phyloP scores from a whole-genome alignment of 441 rosid genomes.

The Gossypium schwendimanii region DNA sequence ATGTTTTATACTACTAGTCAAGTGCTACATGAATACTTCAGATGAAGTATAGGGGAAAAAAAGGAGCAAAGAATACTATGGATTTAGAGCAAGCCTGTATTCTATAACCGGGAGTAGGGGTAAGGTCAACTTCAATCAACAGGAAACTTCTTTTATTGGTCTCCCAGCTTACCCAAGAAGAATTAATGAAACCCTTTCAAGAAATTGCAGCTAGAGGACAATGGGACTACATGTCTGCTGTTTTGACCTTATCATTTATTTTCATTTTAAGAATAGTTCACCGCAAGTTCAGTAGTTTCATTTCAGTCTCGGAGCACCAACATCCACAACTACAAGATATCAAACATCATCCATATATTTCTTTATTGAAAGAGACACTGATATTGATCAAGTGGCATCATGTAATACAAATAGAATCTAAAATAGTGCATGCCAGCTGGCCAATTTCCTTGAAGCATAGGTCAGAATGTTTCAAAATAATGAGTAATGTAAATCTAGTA shows the following conservation, averaged over 20 bases:
- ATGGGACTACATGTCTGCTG: neutral
- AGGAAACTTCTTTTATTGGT: neutral
- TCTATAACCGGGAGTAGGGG: neutral
- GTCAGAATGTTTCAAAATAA: neutral
- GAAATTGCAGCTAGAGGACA: neutral
- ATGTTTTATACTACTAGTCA: slow-evolving; percentile 1
- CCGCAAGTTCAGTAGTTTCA: neutral
- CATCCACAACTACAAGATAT: neutral
- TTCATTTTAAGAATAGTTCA: slow-evolving; percentile 1
- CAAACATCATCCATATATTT: neutral
- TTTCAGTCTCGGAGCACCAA: neutral
- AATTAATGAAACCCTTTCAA: neutral
- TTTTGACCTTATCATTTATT: neutral
- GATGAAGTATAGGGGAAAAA: neutral
- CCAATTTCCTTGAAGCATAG: neutral
- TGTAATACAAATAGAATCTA: neutral
- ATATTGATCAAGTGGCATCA: neutral
- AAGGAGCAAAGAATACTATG: neutral
- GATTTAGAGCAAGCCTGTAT: neutral
- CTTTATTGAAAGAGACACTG: neutral
- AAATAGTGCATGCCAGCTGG: neutral
- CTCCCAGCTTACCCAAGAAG: neutral
- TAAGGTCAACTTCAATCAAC: neutral
- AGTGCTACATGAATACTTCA: neutral
- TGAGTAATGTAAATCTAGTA: neutral